Conservation (phyloP, 345 rosid genomes). For the Pugionium dolabratum region DNA sequence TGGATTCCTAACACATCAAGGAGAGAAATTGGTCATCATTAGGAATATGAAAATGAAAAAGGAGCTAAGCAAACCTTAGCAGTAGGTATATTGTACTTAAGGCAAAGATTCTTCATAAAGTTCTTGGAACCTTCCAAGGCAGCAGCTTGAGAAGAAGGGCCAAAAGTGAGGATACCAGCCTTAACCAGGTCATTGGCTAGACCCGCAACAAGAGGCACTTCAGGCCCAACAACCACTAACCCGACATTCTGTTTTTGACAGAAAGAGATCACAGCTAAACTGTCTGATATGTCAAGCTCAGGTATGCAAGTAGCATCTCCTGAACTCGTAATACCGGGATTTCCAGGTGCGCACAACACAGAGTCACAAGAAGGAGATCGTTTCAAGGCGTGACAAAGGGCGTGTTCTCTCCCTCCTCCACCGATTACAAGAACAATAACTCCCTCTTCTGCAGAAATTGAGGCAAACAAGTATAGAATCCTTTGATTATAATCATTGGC, state of each 20-base stretch:
- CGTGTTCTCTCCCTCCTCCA: slow-evolving; percentile 97
- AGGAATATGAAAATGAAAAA: neutral
- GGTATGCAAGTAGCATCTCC: slow-evolving; percentile 81
- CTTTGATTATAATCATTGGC: neutral
- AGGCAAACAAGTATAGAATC: neutral
- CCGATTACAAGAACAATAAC: slow-evolving; percentile 86
- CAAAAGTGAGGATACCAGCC: slow-evolving; percentile 78
- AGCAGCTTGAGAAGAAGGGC: slow-evolving; percentile 95
- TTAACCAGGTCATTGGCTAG: slow-evolving; percentile 71
- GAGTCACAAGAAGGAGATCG: slow-evolving; percentile 71
- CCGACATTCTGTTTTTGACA: slow-evolving; percentile 64
- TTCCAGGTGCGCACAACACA: slow-evolving; percentile 92
- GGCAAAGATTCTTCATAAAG: slow-evolving; percentile 89
- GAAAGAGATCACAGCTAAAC: slow-evolving; percentile 68
- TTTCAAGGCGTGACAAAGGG: slow-evolving; percentile 80
- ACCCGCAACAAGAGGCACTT: slow-evolving; percentile 92
- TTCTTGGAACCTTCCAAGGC: slow-evolving; percentile 96
- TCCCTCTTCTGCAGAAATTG: slow-evolving; percentile 51
- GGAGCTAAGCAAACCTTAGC: slow-evolving; percentile 64
- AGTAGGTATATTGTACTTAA: slow-evolving; percentile 86
- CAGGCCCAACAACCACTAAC: slow-evolving; percentile 89
- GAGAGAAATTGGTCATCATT: neutral
- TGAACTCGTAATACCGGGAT: slow-evolving; percentile 79
- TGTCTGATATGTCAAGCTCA: slow-evolving; percentile 65
- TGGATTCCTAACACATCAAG: slow-evolving; percentile 1